Conservation (phyloP, 352 stramenopile species). For the Peronosclerospora sorghi region DNA sequence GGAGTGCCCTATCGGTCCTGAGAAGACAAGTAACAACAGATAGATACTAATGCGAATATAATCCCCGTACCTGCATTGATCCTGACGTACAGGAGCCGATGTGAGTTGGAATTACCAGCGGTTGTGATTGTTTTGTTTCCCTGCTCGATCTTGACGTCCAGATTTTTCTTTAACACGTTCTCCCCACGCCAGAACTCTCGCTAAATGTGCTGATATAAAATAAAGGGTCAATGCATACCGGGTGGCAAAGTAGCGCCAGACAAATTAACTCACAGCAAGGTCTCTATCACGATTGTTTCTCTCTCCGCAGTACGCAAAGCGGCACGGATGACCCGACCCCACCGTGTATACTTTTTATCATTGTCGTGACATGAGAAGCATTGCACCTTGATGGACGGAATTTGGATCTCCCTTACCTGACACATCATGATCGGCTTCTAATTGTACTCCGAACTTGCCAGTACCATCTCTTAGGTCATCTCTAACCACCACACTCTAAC, state of each 20-base stretch:
- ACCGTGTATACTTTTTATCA: constrained; percentile 5
- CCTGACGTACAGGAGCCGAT: constrained; percentile 26
- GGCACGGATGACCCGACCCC: not conserved
- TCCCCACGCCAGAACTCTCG: constrained; percentile 49
- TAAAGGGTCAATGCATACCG: too few relatives aligned
- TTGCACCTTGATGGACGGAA: constrained; percentile 31
- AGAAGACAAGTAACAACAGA: not conserved
- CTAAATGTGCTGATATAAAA: constrained; percentile 10
- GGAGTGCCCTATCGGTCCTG: constrained; percentile 60
- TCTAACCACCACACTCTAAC: too few relatives aligned
- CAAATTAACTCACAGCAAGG: too few relatives aligned
- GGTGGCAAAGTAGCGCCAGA: too few relatives aligned
- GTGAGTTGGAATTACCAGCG: constrained; percentile 30
- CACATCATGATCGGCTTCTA: not conserved
- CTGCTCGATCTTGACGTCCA: constrained; percentile 67
- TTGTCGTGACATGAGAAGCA: constrained; percentile 1
- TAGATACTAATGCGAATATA: not conserved
- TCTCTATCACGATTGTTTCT: too few relatives aligned
- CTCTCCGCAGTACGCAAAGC: too few relatives aligned
- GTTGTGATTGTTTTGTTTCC: constrained; percentile 61
- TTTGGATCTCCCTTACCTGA: constrained; percentile 5
- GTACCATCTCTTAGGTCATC: too few relatives aligned
- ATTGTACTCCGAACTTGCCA: too few relatives aligned
- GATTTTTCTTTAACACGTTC: constrained; percentile 59
- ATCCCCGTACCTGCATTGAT: not conserved